Percentiles rank a stretch among this genome's conserved stretches.
phyloP scores from a whole-genome alignment of 1,284 basidiomycete species.

The Trichosporon sp. region DNA sequence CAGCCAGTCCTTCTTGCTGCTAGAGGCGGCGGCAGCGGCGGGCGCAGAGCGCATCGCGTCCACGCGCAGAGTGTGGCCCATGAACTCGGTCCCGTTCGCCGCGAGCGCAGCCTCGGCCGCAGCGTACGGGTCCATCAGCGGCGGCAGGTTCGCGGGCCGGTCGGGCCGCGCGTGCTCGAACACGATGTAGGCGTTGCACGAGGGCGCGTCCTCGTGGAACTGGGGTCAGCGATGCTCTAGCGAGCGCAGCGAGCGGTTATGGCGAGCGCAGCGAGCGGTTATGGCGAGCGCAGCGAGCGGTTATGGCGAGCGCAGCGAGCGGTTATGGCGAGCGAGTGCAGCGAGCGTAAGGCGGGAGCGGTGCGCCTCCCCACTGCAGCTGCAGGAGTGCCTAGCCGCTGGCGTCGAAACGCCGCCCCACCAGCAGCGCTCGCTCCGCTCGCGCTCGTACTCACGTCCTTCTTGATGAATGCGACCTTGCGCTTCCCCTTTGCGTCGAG shows the following conservation, averaged over 20 bases:
- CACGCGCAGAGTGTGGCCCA: slow-evolving; percentile 69
- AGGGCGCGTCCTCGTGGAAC: slow-evolving; percentile 66
- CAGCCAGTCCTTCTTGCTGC: slow-evolving; percentile 42
- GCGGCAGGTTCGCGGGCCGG: slow-evolving; percentile 57
- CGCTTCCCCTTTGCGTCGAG: slow-evolving; percentile 84
- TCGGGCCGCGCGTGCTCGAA: slow-evolving; percentile 65
- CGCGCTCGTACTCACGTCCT: slow-evolving; percentile 54
- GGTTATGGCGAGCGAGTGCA: background rate
- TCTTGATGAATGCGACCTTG: slow-evolving; percentile 89
- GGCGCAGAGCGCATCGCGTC: slow-evolving; percentile 59
- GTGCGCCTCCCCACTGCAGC: too few relatives aligned
- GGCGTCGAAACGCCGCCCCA: too few relatives aligned
- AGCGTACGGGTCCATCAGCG: slow-evolving; percentile 66
- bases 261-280: background rate
- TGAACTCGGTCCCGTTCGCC: slow-evolving; percentile 69
- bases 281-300: too few relatives aligned
- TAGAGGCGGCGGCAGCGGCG: slow-evolving; percentile 35
- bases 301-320: background rate
- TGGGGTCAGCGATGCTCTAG: slow-evolving; percentile 21
- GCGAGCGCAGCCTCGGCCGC: slow-evolving; percentile 60
- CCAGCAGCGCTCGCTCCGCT: background rate
- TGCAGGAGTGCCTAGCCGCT: too few relatives aligned
- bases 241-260: background rate
- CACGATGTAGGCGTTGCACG: slow-evolving; percentile 80
- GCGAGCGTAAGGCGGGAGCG: too few relatives aligned